phyloP scores from a whole-genome alignment of 2,329 filamentous ascomycete species.

The Fusarium sp. region DNA sequence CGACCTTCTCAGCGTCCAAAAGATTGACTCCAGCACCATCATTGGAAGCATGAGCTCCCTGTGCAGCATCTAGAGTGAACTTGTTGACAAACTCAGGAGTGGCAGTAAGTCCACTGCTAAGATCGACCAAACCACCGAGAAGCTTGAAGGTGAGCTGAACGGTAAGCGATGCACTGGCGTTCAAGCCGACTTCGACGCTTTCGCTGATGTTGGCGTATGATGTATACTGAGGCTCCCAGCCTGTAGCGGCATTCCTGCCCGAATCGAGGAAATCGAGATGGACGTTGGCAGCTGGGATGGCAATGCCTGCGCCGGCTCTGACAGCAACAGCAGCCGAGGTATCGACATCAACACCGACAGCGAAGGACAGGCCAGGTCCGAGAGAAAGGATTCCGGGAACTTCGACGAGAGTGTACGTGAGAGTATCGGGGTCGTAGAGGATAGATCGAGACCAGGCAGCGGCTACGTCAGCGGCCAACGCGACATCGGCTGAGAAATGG shows the following conservation, averaged over 20 bases:
- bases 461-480: constrained; percentile 2
- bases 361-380: constrained; percentile 7
- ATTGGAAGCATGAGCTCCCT: background rate
- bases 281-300: constrained; percentile 9
- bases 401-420: constrained; percentile 4
- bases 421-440: constrained; percentile 9
- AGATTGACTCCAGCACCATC: background rate
- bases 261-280: constrained; percentile 13
- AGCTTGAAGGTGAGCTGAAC: constrained; percentile 16
- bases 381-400: constrained; percentile 13
- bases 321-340: constrained; percentile 13
- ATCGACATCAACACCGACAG: constrained; percentile 4
- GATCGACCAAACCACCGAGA: constrained; percentile 12
- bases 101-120: constrained; percentile 14
- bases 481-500: constrained; percentile 9
- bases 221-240: constrained; percentile 15
- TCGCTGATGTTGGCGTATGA: constrained; percentile 18
- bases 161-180: constrained; percentile 7
- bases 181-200: constrained; percentile 17
- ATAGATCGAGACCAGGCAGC: constrained; percentile 20
- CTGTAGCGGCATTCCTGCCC: constrained; percentile 10
- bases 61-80: constrained; percentile 12
- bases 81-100: constrained; percentile 17
- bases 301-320: constrained; percentile 8
- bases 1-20: background rate